These are phyloP conservation scores for Raphidocelis subcapitata DNA, from an alignment of 139 green algal genomes.

Conservation along the genomic window DNA sequence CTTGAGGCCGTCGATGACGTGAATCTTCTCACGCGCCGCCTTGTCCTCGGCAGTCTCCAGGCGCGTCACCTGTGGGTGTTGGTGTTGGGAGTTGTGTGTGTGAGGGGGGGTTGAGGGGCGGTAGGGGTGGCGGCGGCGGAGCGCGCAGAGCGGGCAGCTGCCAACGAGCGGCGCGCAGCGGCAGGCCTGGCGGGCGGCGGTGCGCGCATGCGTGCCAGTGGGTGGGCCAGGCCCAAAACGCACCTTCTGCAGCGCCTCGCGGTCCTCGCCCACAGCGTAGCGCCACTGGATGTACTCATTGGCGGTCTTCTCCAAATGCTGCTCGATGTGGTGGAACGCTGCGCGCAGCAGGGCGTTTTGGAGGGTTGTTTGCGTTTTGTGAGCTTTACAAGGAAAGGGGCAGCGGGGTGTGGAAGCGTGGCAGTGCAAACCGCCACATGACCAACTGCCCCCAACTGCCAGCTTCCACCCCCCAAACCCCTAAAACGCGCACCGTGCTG, in stretches of 20 bases:
- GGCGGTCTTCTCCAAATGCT: constrained; percentile 89
- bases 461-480: neutral
- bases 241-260: constrained; percentile 80
- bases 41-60: constrained; percentile 82
- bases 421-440: neutral
- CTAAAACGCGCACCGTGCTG: constrained; percentile 51
- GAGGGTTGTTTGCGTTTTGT: too few relatives aligned
- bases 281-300: constrained; percentile 98
- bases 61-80: too few relatives aligned
- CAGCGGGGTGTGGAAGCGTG: too few relatives aligned
- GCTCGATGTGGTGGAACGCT: constrained; percentile 94
- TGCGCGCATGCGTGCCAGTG: too few relatives aligned
- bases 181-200: too few relatives aligned
- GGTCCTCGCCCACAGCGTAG: constrained; percentile 88
- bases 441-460: neutral
- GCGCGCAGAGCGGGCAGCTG: too few relatives aligned
- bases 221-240: too few relatives aligned
- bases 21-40: constrained; percentile 72
- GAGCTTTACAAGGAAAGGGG: too few relatives aligned
- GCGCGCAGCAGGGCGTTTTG: neutral
- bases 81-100: too few relatives aligned
- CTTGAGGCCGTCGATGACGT: constrained; percentile 51
- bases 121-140: too few relatives aligned
- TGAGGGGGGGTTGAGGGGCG: too few relatives aligned
- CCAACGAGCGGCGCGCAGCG: too few relatives aligned